A percentile compares a stretch with the other conserved stretches of the same genome.
Conservation (phyloP, 257 asterid species). For the Cordia subcordata region DNA sequence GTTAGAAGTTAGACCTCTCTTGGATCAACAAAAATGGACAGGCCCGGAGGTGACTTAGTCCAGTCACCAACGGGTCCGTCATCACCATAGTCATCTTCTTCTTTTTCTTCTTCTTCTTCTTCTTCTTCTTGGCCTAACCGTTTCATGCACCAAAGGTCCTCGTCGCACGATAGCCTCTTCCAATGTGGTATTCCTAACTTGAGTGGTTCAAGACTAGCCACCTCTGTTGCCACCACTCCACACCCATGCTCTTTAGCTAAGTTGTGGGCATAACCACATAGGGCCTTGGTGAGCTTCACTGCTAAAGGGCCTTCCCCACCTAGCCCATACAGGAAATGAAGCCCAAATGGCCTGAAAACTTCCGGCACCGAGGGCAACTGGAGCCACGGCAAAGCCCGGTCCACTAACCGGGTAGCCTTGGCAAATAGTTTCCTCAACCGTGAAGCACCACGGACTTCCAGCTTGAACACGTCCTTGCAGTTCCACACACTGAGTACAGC, state of each 20-base stretch:
- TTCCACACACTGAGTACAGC: slow-evolving; percentile 86
- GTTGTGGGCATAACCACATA: slow-evolving; percentile 63
- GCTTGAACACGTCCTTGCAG: slow-evolving; percentile 61
- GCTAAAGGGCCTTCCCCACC: slow-evolving; percentile 80
- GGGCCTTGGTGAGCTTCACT: slow-evolving; percentile 23
- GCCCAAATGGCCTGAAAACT: slow-evolving; percentile 75
- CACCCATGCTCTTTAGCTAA: slow-evolving; percentile 55
- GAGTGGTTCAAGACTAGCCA: slow-evolving; percentile 60
- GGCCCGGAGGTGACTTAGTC: slow-evolving; percentile 74
- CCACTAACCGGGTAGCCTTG: slow-evolving; percentile 52
- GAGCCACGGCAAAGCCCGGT: slow-evolving; percentile 78
- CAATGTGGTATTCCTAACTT: slow-evolving; percentile 69
- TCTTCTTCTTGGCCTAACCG: slow-evolving; percentile 27
- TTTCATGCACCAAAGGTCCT: slow-evolving; percentile 89
- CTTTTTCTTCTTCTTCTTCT: no score
- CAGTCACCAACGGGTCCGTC: slow-evolving; percentile 84
- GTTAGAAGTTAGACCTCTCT: slow-evolving; percentile 52
- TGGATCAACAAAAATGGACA: slow-evolving; percentile 89
- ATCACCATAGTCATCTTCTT: slow-evolving; percentile 65
- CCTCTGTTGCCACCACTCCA: slow-evolving; percentile 92
- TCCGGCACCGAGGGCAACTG: slow-evolving; percentile 72
- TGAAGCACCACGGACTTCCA: slow-evolving; percentile 89
- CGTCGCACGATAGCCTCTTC: slow-evolving; percentile 78
- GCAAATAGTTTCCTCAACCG: slow-evolving; percentile 39
- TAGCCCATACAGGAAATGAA: slow-evolving; percentile 77